Conservation (phyloP, 2,329 filamentous ascomycete genomes). For the Rhynchosporium agropyri region DNA sequence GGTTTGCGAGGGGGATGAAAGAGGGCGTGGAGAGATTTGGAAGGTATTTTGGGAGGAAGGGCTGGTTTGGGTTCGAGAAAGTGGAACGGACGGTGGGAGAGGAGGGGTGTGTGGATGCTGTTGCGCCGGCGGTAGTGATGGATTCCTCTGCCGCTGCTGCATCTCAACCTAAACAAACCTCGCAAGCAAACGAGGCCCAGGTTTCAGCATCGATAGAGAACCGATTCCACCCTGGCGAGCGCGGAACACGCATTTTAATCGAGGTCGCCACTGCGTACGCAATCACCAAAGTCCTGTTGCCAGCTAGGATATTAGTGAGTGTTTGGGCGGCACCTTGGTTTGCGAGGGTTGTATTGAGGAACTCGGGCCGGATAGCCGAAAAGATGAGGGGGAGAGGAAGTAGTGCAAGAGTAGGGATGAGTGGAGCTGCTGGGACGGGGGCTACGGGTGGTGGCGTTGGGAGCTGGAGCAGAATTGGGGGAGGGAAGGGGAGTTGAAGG, state of each 20-base stretch:
- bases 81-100: too few species aligned
- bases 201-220: conserved; percentile 39
- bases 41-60: conserved; percentile 74
- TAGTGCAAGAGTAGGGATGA: conserved; percentile 3
- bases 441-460: conserved; percentile 15
- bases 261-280: conserved; percentile 88
- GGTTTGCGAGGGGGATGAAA: conserved; percentile 11
- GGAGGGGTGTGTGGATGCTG: too few species aligned
- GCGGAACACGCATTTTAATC: conserved; percentile 49
- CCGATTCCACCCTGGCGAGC: conserved; percentile 37
- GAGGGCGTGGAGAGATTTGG: conserved; percentile 70
- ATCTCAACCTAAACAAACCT: too few species aligned
- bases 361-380: conserved; percentile 40
- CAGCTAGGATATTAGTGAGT: conserved; percentile 74
- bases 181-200: conserved; percentile 31
- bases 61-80: conserved; percentile 70
- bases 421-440: conserved; percentile 19
- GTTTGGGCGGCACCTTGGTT: conserved; percentile 94
- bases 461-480: background rate
- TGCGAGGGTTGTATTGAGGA: conserved; percentile 65
- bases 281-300: conserved; percentile 82
- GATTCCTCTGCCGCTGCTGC: too few species aligned
- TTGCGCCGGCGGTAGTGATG: too few species aligned
- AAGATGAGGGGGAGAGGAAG: conserved; percentile 2
- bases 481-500: background rate